Evolutionary conservation across 257 asterid species (phyloP), one percentile per base, ranked within the genome.

Genomic region (Linaria vulgaris): DNA sequence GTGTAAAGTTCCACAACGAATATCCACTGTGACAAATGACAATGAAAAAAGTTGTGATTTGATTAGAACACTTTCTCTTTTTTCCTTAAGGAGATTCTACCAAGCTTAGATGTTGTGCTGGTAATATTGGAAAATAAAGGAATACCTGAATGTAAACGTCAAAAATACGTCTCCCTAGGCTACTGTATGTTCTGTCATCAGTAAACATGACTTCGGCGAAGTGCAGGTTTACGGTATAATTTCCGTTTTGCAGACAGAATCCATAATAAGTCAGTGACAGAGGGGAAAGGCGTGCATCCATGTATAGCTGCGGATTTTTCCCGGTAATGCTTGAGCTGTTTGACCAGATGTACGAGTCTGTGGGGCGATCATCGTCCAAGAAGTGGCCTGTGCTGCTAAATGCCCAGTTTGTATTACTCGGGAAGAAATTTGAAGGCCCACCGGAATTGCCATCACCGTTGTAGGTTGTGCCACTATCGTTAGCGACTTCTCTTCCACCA

Each of bases 141-240:
- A 20, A 22, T 69, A 87, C 95, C 94, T 87, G 96, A 76, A 87
- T 76, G 56, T 87, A 82, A 19, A 87, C 81, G 66, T 87, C 88
- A 60, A 87, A 87, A 54, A 84, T 20, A 66, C 96, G 94, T 76
- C 85, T 82, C 51, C 96, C 94, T 3, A 88, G 82, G 68, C 96
- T 88, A 46, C 44, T 14, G 63, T 59, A 81, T 8, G 85, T 71
- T 54, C 51, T 58, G 74, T 78, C 84, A 53, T 72, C 63, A 22
- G 83, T 77, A 59, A 88, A 85, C 74, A 76, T 79, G 70, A 88
- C 81, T 79, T 88, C 96, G 0, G 94, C 94, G 72, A 88, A 88
- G 75, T 88, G 88, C 65, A 88, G 90, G 64, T 68, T 76, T 21
- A 85, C 94, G 1, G 80, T 87, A 72, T 87, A 87, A 64, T 75